Evolutionary conservation across 225 moss, liverwort and hornwort genomes (phyloP).

Genomic region (Pseudoscleropodium purum): DNA sequence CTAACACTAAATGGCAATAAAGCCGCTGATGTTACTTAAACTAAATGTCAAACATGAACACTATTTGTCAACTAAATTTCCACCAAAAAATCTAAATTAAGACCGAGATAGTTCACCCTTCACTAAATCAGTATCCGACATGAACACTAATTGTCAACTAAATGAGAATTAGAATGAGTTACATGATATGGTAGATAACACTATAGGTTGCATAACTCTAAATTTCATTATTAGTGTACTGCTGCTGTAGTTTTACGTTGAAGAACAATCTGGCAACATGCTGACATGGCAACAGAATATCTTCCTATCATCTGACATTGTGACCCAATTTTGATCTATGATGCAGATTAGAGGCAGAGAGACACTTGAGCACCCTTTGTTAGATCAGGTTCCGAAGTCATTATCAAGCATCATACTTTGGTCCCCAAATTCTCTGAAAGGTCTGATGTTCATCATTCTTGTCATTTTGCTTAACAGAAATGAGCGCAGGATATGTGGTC

Average conservation of each 20-base stretch:
- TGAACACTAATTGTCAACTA: background rate
- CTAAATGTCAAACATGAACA: background rate
- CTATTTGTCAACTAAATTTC: background rate
- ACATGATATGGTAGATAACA: background rate
- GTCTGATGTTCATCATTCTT: background rate
- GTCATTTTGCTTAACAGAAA: background rate
- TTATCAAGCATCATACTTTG: conserved; percentile 66
- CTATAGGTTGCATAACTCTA: background rate
- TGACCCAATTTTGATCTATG: background rate
- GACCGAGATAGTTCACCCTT: background rate
- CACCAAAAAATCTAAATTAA: too few relatives aligned
- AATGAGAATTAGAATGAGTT: background rate
- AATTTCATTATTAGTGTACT: background rate
- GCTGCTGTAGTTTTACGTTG: background rate
- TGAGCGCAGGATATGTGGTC: background rate
- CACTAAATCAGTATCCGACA: background rate
- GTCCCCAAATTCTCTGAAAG: conserved; percentile 27
- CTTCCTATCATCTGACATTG: background rate
- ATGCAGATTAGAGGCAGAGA: conserved; percentile 73
- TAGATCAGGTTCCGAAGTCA: conserved; percentile 39
- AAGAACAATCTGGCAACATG: background rate
- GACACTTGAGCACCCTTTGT: conserved; percentile 49
- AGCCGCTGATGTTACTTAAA: background rate
- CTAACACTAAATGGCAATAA: background rate
- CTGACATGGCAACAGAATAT: background rate